Conservation (phyloP, 768 basidiomycete species). For the Cystofilobasidium macerans region DNA sequence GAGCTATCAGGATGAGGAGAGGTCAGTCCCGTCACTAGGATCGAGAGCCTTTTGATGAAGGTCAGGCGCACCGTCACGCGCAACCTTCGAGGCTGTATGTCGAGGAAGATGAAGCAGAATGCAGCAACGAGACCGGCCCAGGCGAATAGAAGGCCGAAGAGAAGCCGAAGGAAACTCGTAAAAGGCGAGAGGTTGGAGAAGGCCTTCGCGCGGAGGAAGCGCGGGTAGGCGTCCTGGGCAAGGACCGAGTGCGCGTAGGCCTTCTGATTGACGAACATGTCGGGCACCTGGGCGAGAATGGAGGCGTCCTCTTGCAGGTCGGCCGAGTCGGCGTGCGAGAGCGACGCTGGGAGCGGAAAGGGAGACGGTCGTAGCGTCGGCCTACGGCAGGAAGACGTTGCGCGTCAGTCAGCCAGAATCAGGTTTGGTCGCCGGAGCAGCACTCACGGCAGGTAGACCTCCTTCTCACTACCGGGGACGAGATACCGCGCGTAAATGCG, state of each 20-base stretch:
- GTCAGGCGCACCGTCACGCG: slow-evolving; percentile 69
- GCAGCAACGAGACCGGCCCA: slow-evolving; percentile 91
- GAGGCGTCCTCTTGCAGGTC: slow-evolving; percentile 49
- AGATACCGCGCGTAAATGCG: slow-evolving; percentile 94
- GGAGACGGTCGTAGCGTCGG: slow-evolving; percentile 79
- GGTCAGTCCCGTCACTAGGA: not conserved
- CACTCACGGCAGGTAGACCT: slow-evolving; percentile 78
- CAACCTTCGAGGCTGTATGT: slow-evolving; percentile 81
- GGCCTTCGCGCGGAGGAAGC: slow-evolving; percentile 93
- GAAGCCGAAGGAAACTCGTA: slow-evolving; percentile 72
- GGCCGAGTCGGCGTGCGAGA: slow-evolving; percentile 51
- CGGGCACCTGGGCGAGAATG: slow-evolving; percentile 74
- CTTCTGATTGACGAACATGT: slow-evolving; percentile 95
- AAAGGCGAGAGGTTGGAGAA: slow-evolving; percentile 93
- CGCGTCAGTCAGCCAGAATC: too few species aligned
- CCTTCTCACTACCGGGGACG: slow-evolving; percentile 79
- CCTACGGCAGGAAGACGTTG: slow-evolving; percentile 20
- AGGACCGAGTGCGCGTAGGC: slow-evolving; percentile 93
- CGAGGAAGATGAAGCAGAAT: slow-evolving; percentile 86
- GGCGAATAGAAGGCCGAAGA: slow-evolving; percentile 68
- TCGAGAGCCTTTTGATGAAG: not conserved
- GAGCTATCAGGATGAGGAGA: slow-evolving; percentile 48
- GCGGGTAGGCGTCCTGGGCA: slow-evolving; percentile 58
- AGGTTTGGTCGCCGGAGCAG: not conserved
- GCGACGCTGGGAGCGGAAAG: slow-evolving; percentile 70